Evolutionary conservation across 2,329 filamentous ascomycete species (phyloP), one percentile per base, ranked within the genome.

Genomic region (Hypoxylon sp.): DNA sequence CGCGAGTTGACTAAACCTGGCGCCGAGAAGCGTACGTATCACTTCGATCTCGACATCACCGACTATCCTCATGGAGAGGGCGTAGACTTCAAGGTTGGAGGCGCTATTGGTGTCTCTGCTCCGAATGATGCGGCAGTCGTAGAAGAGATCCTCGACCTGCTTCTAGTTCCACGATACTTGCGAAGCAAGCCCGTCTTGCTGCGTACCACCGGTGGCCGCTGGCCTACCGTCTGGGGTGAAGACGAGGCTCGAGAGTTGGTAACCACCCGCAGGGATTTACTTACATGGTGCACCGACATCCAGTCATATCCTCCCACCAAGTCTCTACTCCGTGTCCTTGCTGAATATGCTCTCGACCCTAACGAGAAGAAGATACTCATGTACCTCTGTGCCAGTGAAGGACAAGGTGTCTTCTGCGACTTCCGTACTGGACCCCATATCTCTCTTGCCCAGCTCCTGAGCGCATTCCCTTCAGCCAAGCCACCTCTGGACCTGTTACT

Each of bases 151-250:
- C 88, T 99, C 72, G 90, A 98, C 75, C 83, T 91, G 23, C 88
- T 99, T 17, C 86, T 92, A 73, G 86, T 98, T 21, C 94, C 94
- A 2, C 91, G 89, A 38, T 93, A 91, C 76, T 85, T 96, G 66
- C 91, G 96, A 30, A 92, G 97, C 81, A 96, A 93, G 84, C 91
- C 91, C 13, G 87, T 97, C 17, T 83, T 91, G 17, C 82, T 98
- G 73, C 90, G 90, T 78, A 98, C 96, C 0, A 89, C 86, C 36
- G 88, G 86, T 67, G 95, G 95, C 34, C 88, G 96, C 53, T 99
- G 95, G 95, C 96, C 96, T 3, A 99, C 96, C 0, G 97, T 99
- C 53, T 99, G 96, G 96, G 96, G 95, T 45, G 93, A 97, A 1
- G 95, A 98, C 19, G 82, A 92, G 79, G 81, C 94, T 5, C 89